Evolutionary conservation across 306 rosid genomes (phyloP).

Genomic region (Dalbergia cochinchinensis): DNA sequence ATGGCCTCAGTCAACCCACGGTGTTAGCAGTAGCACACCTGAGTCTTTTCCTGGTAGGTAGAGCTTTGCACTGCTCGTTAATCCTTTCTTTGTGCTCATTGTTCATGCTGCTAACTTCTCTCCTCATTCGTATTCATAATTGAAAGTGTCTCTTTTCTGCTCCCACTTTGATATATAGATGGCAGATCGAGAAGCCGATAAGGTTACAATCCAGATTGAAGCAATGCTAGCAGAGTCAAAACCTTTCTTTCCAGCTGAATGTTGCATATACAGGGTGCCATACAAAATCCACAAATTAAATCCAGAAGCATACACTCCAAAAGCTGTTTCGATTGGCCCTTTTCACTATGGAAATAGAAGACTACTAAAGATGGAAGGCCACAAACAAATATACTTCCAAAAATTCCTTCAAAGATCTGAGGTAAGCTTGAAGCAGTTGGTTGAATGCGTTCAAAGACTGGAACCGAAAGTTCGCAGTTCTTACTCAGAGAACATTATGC

Average conservation of each 20-base stretch:
- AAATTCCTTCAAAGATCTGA: background rate
- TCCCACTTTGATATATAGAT: background rate
- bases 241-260: background rate
- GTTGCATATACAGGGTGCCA: slow-evolving; percentile 16
- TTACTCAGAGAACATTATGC: slow-evolving; percentile 1
- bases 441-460: background rate
- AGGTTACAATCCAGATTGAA: background rate
- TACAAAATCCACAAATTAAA: background rate
- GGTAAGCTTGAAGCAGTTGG: background rate
- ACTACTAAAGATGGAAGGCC: background rate
- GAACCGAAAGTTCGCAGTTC: background rate
- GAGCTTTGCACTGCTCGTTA: too few species aligned
- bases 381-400: background rate
- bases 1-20: too few species aligned
- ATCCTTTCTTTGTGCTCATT: too few species aligned
- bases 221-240: background rate
- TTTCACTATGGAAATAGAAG: background rate
- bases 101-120: too few species aligned
- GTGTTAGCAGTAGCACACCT: too few species aligned
- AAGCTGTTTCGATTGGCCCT: background rate
- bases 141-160: too few species aligned
- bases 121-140: too few species aligned
- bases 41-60: too few species aligned
- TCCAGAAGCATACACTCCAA: background rate
- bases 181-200: background rate